Evolutionary conservation across 1,139 yeast genomes (phyloP).

Genomic region (Debaryomyces fabryi): DNA sequence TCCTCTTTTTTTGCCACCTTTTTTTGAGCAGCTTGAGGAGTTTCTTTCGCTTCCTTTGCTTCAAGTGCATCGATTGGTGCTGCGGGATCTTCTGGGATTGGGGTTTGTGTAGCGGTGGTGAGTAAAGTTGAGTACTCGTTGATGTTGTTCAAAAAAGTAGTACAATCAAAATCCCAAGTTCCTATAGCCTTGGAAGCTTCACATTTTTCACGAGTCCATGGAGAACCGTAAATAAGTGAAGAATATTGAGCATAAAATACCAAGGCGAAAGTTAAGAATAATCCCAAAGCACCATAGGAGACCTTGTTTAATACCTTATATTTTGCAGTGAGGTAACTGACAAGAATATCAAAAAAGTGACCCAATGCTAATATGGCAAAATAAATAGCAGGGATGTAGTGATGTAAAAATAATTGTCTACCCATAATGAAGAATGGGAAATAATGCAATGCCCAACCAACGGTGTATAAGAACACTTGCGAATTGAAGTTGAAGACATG

Average conservation of each 20-base stretch:
- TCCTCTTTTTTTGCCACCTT: slow-evolving; percentile 18
- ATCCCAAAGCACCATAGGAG: slow-evolving; percentile 46
- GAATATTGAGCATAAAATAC: slow-evolving; percentile 65
- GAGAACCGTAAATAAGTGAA: slow-evolving; percentile 76
- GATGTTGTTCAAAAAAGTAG: slow-evolving; percentile 44
- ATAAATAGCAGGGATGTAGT: slow-evolving; percentile 87
- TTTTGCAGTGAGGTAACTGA: slow-evolving; percentile 44
- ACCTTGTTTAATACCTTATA: slow-evolving; percentile 35
- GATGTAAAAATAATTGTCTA: slow-evolving; percentile 91
- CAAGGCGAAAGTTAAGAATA: slow-evolving; percentile 53
- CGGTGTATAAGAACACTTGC: slow-evolving; percentile 65
- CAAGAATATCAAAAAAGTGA: slow-evolving; percentile 73
- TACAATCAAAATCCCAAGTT: slow-evolving; percentile 89
- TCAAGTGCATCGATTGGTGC: slow-evolving; percentile 20
- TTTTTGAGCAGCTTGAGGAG: slow-evolving; percentile 18
- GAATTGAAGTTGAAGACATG: slow-evolving; percentile 71
- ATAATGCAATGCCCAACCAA: slow-evolving; percentile 87
- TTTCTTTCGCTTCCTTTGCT: slow-evolving; percentile 27
- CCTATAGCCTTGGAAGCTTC: slow-evolving; percentile 57
- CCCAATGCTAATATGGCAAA: slow-evolving; percentile 86
- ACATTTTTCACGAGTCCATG: slow-evolving; percentile 79
- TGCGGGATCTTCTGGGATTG: slow-evolving; percentile 12
- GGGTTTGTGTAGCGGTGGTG: slow-evolving; percentile 13
- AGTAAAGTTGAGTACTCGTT: slow-evolving; percentile 28
- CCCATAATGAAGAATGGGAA: slow-evolving; percentile 91